phyloP scores from a whole-genome alignment of 495 filamentous ascomycete species.

The Penicillium coffeae region DNA sequence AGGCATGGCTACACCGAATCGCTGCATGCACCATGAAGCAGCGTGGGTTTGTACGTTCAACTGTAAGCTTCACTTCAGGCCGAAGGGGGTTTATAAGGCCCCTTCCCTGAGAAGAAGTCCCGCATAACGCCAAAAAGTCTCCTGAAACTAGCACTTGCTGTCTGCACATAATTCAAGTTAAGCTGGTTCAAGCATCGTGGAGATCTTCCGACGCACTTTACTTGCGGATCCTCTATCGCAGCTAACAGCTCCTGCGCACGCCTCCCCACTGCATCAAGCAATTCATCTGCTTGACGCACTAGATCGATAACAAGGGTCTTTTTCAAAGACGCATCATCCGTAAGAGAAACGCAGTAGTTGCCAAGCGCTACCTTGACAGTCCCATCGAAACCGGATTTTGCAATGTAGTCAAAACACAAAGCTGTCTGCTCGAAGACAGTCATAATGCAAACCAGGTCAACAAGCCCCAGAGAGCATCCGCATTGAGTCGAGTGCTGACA shows the following conservation, averaged over 20 bases:
- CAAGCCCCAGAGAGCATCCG: conserved; percentile 2
- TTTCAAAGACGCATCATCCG: conserved; percentile 7
- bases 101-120: neutral
- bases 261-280: conserved; percentile 1
- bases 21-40: too few relatives aligned
- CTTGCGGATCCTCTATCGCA: neutral
- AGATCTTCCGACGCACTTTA: conserved; percentile 1
- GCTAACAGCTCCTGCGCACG: conserved; percentile 6
- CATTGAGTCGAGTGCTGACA: conserved; percentile 4
- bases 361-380: conserved; percentile 9
- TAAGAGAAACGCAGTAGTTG: conserved; percentile 5
- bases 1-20: too few relatives aligned
- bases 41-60: too few relatives aligned
- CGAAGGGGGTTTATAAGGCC: too few relatives aligned
- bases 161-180: conserved; percentile 3
- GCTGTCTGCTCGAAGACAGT: conserved; percentile 10
- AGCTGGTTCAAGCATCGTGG: conserved; percentile 5
- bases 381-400: conserved; percentile 6
- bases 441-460: conserved; percentile 12
- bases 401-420: conserved; percentile 10
- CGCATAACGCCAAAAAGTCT: conserved; percentile 2
- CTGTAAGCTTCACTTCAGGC: too few relatives aligned
- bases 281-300: conserved; percentile 2
- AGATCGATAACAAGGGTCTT: conserved; percentile 6
- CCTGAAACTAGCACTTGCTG: conserved; percentile 5